Evolutionary conservation across 352 stramenopile species (phyloP).

Genomic region (Phytophthora kernoviae): DNA sequence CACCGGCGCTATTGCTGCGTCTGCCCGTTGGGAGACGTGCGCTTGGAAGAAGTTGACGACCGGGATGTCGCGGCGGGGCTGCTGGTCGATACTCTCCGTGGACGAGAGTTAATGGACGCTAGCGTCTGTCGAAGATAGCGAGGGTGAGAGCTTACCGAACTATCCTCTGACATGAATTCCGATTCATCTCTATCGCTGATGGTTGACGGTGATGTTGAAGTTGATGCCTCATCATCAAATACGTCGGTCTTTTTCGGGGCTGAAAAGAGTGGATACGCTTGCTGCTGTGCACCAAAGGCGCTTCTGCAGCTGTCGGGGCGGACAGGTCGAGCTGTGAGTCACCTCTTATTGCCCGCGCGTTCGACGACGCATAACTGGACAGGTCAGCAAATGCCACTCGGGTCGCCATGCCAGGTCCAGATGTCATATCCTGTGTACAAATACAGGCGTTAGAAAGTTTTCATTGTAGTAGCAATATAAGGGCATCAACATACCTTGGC

Average conservation of each 20-base stretch:
- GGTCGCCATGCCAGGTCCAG: constrained; percentile 9
- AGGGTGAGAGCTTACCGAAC: constrained; percentile 29
- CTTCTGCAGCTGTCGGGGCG: constrained; percentile 7
- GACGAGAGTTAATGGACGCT: constrained; percentile 57
- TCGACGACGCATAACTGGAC: constrained; percentile 10
- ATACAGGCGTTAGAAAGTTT: not conserved
- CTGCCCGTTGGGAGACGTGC: constrained; percentile 29
- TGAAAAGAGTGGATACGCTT: constrained; percentile 54
- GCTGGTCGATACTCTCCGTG: constrained; percentile 24
- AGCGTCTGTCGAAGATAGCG: constrained; percentile 60
- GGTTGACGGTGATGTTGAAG: constrained; percentile 38
- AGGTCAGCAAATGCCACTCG: constrained; percentile 31
- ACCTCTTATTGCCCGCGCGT: constrained; percentile 1
- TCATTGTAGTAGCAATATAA: not conserved
- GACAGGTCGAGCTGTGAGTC: constrained; percentile 19
- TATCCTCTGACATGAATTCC: constrained; percentile 38
- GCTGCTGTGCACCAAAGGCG: constrained; percentile 16
- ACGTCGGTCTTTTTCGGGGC: constrained; percentile 36
- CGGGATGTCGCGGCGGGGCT: constrained; percentile 9
- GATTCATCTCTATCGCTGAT: constrained; percentile 43
- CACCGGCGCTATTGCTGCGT: constrained; percentile 21
- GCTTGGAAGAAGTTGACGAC: constrained; percentile 29
- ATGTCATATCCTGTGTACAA: constrained; percentile 13
- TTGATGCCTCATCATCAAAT: constrained; percentile 32
- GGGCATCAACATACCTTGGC: constrained; percentile 18